Evolutionary conservation across 768 basidiomycete species (phyloP), one percentile per base, ranked within the genome.

Genomic region (Collybia mongolica): DNA sequence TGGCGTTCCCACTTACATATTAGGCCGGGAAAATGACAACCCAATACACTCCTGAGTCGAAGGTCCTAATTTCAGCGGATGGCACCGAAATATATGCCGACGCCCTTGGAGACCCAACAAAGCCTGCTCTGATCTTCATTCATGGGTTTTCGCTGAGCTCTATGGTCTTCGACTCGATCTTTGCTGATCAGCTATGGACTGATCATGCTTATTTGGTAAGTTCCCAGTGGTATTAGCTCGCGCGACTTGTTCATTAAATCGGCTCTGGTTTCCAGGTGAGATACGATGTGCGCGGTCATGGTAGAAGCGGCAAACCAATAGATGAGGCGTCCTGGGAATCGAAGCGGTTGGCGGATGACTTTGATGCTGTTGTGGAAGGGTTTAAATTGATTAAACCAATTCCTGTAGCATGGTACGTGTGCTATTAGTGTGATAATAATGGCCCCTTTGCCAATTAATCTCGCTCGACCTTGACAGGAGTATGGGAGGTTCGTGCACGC

Each of bases 31-130:
- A 32, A 32, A 32, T 32, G 32, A 9, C 32, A 32, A 32, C 32
- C 4, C 32, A 32, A 32, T 32, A 32, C 11, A 24, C 43, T 23
- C 40, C 45, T 6, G 56, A 49, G 17, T 36, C 50, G 36, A 57
- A 44, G 39, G 23, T 60, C 39, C 48, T 72, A 15, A 58, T 59
- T 32, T 72, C 72, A n/a, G 58, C 64, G 26, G 73, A 74, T 56
- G 71, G 72, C 26, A 71, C 70, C 20, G 54, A 54, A 23, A 63
- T 76, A 39, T 72, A 65, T 54, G 70, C 72, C 15, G 66, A 73
- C 41, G 70, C 71, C 8, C 50, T 60, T 12, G 72, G 72, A 19
- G 60, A 72, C 51, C 58, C 66, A 7, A 56, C 62, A n/a, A 70
- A 69, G 37, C 72, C 67, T 23, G 58, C 66, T 12, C 44, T 74